Conservation (phyloP, 306 rosid species). For the apple (Malus domestica) region DNA sequence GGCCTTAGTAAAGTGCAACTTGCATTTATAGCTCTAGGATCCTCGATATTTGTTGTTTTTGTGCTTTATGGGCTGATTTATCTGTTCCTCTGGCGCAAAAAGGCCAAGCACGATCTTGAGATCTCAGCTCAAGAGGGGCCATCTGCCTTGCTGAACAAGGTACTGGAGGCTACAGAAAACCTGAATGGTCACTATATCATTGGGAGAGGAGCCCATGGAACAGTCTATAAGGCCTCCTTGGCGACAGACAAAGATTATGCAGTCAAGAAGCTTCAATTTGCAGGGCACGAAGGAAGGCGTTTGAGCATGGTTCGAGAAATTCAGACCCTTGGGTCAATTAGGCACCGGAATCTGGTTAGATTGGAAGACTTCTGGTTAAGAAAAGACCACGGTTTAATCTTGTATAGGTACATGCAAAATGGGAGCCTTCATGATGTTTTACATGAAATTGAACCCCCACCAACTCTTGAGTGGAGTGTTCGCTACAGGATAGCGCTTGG, state of each 20-base stretch:
- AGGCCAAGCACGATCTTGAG: slow-evolving; percentile 23
- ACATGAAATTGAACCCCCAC: slow-evolving; percentile 45
- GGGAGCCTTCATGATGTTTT: slow-evolving; percentile 81
- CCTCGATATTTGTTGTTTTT: slow-evolving; percentile 28
- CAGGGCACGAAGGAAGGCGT: slow-evolving; percentile 34
- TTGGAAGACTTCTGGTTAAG: slow-evolving; percentile 58
- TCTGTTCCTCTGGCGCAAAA: slow-evolving; percentile 17
- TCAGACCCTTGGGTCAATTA: slow-evolving; percentile 49
- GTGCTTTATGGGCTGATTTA: slow-evolving; percentile 36
- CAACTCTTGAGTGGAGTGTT: slow-evolving; percentile 48
- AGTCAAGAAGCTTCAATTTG: slow-evolving; percentile 56
- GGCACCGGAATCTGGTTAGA: slow-evolving; percentile 69
- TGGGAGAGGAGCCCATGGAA: slow-evolving; percentile 91
- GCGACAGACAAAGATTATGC: slow-evolving; percentile 45
- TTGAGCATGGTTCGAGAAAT: slow-evolving; percentile 63
- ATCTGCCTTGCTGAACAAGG: slow-evolving; percentile 38
- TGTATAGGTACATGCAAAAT: slow-evolving; percentile 69
- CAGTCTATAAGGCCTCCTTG: slow-evolving; percentile 58
- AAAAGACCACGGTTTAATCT: slow-evolving; percentile 54
- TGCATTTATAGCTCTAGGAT: slow-evolving; percentile 54
- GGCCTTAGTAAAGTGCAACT: slow-evolving; percentile 32
- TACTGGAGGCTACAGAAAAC: slow-evolving; percentile 58
- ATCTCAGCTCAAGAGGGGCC: slow-evolving; percentile 31
- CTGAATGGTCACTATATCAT: slow-evolving; percentile 49
- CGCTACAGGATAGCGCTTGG: slow-evolving; percentile 66